Conservation (phyloP, 2,329 filamentous ascomycete genomes). For the Fusarium hostae region DNA sequence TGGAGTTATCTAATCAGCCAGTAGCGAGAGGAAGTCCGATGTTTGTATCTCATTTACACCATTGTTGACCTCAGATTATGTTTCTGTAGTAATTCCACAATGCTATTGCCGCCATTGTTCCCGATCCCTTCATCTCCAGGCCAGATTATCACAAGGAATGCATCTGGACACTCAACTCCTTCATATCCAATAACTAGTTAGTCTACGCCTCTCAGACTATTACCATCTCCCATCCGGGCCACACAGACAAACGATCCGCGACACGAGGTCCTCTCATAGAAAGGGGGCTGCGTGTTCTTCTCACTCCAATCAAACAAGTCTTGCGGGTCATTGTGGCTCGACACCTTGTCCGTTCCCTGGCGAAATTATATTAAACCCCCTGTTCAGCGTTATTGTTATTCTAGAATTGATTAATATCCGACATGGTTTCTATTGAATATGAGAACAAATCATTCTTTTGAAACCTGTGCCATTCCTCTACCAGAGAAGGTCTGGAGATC, state of each 20-base stretch:
- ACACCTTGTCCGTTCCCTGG: conserved; percentile 40
- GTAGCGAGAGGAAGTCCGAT: neutral
- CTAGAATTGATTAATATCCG: conserved; percentile 13
- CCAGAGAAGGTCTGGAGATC: neutral
- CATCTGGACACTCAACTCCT: neutral
- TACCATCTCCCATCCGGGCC: conserved; percentile 12
- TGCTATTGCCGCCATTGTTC: neutral
- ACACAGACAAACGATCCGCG: conserved; percentile 39
- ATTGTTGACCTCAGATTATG: neutral
- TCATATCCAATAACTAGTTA: neutral
- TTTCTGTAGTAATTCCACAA: neutral
- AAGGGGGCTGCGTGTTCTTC: conserved; percentile 32
- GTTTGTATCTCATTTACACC: neutral
- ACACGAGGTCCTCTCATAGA: conserved; percentile 41
- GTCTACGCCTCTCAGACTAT: conserved; percentile 13
- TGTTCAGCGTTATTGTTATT: conserved; percentile 15
- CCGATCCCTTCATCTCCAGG: neutral
- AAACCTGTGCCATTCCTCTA: neutral
- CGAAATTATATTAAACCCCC: conserved; percentile 41
- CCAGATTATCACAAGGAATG: neutral
- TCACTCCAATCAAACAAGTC: conserved; percentile 31
- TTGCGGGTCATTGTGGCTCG: conserved; percentile 43
- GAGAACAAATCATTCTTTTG: neutral
- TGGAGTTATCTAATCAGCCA: conserved; percentile 6
- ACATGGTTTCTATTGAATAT: neutral